Evolutionary conservation across 2,329 filamentous ascomycete genomes (phyloP).

Genomic region (Cercospora sesami): DNA sequence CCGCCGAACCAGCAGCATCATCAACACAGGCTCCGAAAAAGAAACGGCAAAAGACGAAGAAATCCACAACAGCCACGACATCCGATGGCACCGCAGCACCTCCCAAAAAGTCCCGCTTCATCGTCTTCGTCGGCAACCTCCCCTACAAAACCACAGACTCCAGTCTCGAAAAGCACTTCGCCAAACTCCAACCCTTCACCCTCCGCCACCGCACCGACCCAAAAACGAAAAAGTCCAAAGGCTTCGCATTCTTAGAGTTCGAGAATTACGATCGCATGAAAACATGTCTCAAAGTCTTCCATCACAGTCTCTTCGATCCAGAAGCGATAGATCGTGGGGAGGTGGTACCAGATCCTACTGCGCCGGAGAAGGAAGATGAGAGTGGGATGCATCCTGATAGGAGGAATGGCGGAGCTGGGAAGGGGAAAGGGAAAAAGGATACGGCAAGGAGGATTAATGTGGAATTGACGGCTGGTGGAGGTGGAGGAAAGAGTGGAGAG

Average conservation of each 20-base stretch:
- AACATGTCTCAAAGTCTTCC: conserved; percentile 85
- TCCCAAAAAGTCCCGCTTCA: conserved; percentile 61
- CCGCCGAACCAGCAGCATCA: conserved; percentile 20
- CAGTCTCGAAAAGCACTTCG: conserved; percentile 73
- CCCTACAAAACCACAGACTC: conserved; percentile 76
- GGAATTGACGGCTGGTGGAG: conserved; percentile 83
- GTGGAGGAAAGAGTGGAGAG: conserved; percentile 73
- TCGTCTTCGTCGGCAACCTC: conserved; percentile 84
- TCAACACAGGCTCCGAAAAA: conserved; percentile 26
- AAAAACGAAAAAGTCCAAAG: conserved; percentile 64
- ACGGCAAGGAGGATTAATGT: conserved; percentile 79
- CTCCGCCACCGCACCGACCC: conserved; percentile 74
- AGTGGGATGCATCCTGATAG: conserved; percentile 4
- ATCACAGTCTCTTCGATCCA: conserved; percentile 74
- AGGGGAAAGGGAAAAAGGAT: conserved; percentile 45
- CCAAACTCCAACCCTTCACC: conserved; percentile 66
- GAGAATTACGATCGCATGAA: conserved; percentile 84
- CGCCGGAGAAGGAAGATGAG: conserved; percentile 11
- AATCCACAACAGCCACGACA: neutral
- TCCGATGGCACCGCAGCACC: conserved; percentile 5
- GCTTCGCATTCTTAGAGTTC: conserved; percentile 88
- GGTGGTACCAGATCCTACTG: conserved; percentile 10
- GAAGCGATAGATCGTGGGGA: conserved; percentile 26
- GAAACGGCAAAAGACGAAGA: conserved; percentile 15
- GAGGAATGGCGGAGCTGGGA: conserved; percentile 15